Conservation (phyloP, 2,329 filamentous ascomycete species). For the Biscogniauxia mediterranea region DNA sequence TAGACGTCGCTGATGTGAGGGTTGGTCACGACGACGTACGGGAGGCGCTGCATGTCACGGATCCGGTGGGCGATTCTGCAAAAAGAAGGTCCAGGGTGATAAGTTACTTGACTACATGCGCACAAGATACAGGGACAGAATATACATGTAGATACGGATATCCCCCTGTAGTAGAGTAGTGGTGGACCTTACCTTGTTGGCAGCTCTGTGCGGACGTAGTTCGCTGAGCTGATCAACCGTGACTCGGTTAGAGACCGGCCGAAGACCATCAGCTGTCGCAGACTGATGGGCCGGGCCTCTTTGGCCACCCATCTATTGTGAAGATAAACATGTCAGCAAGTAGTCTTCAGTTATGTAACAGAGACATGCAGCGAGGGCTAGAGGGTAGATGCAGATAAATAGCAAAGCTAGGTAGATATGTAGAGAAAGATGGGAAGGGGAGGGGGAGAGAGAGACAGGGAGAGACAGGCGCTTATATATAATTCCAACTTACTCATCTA, state of each 20-base stretch:
- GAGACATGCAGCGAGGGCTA: not conserved
- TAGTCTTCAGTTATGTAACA: constrained; percentile 16
- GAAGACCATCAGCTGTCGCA: constrained; percentile 96
- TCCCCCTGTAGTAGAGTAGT: not conserved
- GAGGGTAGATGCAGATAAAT: constrained; percentile 1
- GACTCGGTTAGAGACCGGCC: constrained; percentile 88
- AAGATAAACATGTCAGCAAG: constrained; percentile 7
- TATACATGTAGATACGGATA: not conserved
- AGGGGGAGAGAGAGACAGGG: too few relatives aligned
- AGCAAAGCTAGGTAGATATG: not conserved
- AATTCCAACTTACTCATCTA: constrained; percentile 56
- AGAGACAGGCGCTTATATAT: constrained; percentile 1
- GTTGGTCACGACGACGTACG: constrained; percentile 95
- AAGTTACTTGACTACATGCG: not conserved
- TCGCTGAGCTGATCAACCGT: constrained; percentile 88
- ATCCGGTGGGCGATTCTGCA: constrained; percentile 89
- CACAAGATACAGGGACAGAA: not conserved
- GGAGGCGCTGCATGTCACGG: constrained; percentile 94
- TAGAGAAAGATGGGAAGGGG: not conserved
- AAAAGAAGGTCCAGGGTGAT: not conserved
- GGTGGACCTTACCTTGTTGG: constrained; percentile 64
- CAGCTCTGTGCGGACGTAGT: constrained; percentile 94
- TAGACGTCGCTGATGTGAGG: constrained; percentile 92
- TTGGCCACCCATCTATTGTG: constrained; percentile 81
- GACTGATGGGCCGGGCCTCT: constrained; percentile 90